Conservation (phyloP, 495 filamentous ascomycete genomes). For the Aspergillus ostianus region DNA sequence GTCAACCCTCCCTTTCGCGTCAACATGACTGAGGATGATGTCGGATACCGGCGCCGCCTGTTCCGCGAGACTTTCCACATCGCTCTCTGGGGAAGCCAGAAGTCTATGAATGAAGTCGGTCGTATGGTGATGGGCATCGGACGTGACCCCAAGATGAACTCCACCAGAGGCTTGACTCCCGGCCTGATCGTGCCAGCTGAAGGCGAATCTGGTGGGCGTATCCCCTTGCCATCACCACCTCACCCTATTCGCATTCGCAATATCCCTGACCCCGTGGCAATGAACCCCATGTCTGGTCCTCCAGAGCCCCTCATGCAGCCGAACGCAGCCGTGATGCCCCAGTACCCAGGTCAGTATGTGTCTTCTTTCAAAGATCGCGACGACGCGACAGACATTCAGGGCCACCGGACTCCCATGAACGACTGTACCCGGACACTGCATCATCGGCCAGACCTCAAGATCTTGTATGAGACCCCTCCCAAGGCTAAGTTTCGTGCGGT, state of each 20-base stretch:
- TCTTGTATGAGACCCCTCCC: not conserved
- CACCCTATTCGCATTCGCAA: not conserved
- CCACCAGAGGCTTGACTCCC: conserved; percentile 16
- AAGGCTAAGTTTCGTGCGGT: not conserved
- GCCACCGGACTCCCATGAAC: not conserved
- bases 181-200: conserved; percentile 12
- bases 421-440: not conserved
- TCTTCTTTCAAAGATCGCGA: not conserved
- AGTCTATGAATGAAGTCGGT: conserved; percentile 5
- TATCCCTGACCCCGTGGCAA: not conserved
- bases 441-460: not conserved
- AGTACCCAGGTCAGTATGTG: not conserved
- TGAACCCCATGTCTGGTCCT: not conserved
- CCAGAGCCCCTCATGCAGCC: not conserved
- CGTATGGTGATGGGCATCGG: conserved; percentile 1
- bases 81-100: conserved; percentile 14
- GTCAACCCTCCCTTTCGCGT: conserved; percentile 14
- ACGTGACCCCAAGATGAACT: conserved; percentile 14
- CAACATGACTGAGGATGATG: conserved; percentile 1
- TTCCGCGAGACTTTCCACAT: conserved; percentile 16
- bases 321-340: no score
- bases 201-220: conserved; percentile 15
- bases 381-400: not conserved
- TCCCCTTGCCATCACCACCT: not conserved
- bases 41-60: conserved; percentile 9